Evolutionary conservation across 2,329 filamentous ascomycete genomes (phyloP), one percentile per base, ranked within the genome.

Genomic region (Clonostachys sp.): DNA sequence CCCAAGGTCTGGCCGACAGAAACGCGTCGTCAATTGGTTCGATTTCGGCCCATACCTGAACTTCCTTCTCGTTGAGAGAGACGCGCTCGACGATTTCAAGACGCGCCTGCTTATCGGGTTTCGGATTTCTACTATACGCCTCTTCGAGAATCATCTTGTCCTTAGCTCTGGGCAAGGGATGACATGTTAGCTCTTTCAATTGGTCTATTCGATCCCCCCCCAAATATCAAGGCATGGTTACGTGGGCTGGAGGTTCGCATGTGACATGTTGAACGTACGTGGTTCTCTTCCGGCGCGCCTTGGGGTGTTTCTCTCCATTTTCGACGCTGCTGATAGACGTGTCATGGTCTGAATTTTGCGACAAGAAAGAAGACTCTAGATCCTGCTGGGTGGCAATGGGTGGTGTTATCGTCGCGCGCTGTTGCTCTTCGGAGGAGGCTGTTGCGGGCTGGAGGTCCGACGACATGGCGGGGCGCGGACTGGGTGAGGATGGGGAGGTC

Each of bases 61-160:
- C 90, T 73, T 96, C 91, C 67, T 96, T 96, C 72, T 96, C 91
- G 55, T 89, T 92, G 53, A 97, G 77, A 20, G 89, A 87, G 51
- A 96, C 91, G 67, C 84, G 87, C 68, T 82, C 81, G 50, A 95
- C 89, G 53, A 97, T 91, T 49, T 86, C 84, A 42, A 89, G 78
- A 70, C 92, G 89, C 66, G 89, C 87, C 48, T 84, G 79, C 70
- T 95, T 96, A 72, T 96, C 91, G 34, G 92, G 92, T 67, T 96
- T 96, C 7, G 89, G 82, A 64, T 96, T 95, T 52, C 76, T 80
- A 57, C 81, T 78, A 63, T 95, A 96, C 50, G 92, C 90, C 35
- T 87, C 79, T 67, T 96, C 92, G 51, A 96, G 83, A 46, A 95
- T 81, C 45, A 85, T 81, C 72, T 96, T 92, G 71, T 97, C 92